Evolutionary conservation across 179 eudicot genomes (phyloP), one percentile per base, ranked within the genome.

Genomic region (Beta macrorhiza): DNA sequence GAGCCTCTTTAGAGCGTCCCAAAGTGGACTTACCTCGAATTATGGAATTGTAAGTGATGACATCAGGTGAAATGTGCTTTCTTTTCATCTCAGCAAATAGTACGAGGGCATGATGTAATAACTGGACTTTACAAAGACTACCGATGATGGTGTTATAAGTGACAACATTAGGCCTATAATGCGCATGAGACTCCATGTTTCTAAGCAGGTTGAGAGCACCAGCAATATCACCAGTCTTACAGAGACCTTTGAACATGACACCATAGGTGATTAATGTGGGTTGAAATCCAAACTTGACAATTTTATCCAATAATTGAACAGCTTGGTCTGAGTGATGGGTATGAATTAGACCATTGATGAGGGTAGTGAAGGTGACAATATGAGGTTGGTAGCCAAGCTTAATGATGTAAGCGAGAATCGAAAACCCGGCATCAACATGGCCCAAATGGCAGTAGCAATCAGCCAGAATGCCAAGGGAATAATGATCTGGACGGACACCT

Each of bases 1-100:
- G 80, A 4, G 85, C 88, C 75, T 83, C 80, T 37, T 82, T 82
- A 75, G 70, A 75, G 9, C 73, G 59, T 15, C 86, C 90, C 57
- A 62, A 81, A 73, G 73, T 81, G 57, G 84, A 85, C 59, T 67
- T 59, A 55, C 87, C 88, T 47, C 16, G 20, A 68, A 87, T 61
- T 7, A 87, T 65, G 16, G 83, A 47, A 72, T 19, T 78, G 61
- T 80, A 87, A 12, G 84, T 67, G 49, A 75, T 17, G 5, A 72
- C 78, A 5, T 76, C 3, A 16, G 88, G 90, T 22, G 7, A 45
- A 52, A 83, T 13, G 7, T 85, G 85, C 70, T 63, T 62, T 56
- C 2, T 8, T 17, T n/a, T 47, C 70, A 76, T 76, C 32, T 62
- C 57, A 2, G 22, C 14, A 4, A 76, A 22, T 12, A 78, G 69